Conservation (phyloP, 2,329 filamentous ascomycete genomes). For the Fusarium metavorans region DNA sequence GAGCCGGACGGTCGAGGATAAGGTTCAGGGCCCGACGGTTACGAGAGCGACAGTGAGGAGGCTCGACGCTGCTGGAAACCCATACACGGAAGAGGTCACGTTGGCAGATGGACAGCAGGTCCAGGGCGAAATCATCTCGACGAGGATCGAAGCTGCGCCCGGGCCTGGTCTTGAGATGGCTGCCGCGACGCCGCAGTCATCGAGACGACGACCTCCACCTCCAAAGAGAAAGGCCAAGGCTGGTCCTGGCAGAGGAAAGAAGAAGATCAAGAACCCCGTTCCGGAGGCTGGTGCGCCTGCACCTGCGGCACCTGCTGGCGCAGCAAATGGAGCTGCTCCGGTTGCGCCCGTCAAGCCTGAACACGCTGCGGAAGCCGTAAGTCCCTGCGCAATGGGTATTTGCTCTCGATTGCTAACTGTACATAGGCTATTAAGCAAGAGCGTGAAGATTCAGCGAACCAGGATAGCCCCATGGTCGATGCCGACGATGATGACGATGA, state of each 20-base stretch:
- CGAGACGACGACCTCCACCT: conserved; percentile 75
- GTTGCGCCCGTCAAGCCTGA: conserved; percentile 55
- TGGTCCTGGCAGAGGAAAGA: conserved; percentile 80
- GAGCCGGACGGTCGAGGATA: conserved; percentile 62
- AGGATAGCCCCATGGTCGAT: conserved; percentile 67
- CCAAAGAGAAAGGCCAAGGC: conserved; percentile 85
- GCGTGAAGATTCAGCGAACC: conserved; percentile 58
- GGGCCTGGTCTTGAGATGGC: conserved; percentile 63
- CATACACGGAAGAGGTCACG: conserved; percentile 86
- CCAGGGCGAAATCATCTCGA: conserved; percentile 83
- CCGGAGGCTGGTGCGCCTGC: conserved; percentile 50
- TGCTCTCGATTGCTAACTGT: conserved; percentile 31
- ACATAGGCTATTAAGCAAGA: conserved; percentile 56
- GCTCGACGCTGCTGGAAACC: conserved; percentile 81
- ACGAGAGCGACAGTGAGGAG: conserved; percentile 85
- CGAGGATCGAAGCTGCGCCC: conserved; percentile 63
- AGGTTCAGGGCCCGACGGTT: conserved; percentile 66
- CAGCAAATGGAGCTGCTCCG: conserved; percentile 51
- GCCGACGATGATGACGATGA: conserved; percentile 61
- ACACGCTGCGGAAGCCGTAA: conserved; percentile 51
- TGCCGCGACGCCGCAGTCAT: conserved; percentile 56
- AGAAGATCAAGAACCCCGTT: conserved; percentile 75
- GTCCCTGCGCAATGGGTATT: neutral
- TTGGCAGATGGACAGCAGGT: conserved; percentile 82
- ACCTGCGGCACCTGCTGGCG: conserved; percentile 47